Evolutionary conservation across 2,329 filamentous ascomycete species (phyloP).

Genomic region (Chalaropsis thielavioides): DNA sequence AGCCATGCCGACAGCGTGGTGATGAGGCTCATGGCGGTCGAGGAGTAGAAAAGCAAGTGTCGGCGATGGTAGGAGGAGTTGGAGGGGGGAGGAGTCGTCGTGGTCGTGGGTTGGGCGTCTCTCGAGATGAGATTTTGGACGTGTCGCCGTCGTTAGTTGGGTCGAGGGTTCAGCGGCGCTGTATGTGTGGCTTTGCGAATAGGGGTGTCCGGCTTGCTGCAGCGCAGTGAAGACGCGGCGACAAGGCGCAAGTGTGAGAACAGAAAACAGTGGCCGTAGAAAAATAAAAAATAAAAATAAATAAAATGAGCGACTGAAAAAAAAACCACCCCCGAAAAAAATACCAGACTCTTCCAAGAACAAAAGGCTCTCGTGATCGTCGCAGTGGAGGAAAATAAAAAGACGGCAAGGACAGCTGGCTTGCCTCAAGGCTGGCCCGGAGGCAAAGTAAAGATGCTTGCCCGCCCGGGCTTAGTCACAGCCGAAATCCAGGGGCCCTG

Average conservation of each 20-base stretch:
- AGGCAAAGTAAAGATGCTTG: not conserved
- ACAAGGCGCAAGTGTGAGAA: not conserved
- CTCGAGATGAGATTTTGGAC: not conserved
- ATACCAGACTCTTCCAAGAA: not conserved
- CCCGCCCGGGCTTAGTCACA: not conserved
- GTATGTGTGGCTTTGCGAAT: not conserved
- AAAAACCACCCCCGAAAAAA: not conserved
- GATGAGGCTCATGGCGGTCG: conserved; percentile 27
- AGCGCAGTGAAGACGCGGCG: not conserved
- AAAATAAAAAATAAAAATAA: not conserved
- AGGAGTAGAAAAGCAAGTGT: not conserved
- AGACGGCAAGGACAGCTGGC: not conserved
- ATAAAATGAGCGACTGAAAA: conserved; percentile 8
- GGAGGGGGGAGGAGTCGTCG: not conserved
- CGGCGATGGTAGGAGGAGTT: not conserved
- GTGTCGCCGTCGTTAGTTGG: not conserved
- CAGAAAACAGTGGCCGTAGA: conserved; percentile 1
- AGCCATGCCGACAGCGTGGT: conserved; percentile 39
- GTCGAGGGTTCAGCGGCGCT: not conserved
- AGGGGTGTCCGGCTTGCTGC: not conserved
- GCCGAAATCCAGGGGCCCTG: not conserved
- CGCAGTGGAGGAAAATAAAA: not conserved
- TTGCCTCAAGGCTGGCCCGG: not conserved
- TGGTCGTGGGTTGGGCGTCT: conserved; percentile 5
- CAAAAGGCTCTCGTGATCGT: not conserved